Percentiles rank a stretch among this genome's conserved stretches.
phyloP scores from a whole-genome alignment of 2,329 filamentous ascomycete genomes.

The Ceratocystis papillata region DNA sequence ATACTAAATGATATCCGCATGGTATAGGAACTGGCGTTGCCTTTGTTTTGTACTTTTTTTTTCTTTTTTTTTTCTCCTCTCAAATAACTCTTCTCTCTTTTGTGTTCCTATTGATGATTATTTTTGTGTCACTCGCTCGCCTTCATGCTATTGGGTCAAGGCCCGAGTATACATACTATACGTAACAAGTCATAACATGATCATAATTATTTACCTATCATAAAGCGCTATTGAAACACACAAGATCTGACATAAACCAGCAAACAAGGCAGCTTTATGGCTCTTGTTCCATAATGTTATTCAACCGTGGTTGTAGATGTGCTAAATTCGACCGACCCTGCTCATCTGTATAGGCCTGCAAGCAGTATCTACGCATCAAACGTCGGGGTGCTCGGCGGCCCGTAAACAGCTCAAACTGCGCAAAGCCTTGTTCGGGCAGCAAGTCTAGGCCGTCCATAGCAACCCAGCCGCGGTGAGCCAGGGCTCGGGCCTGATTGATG shows the following conservation, averaged over 20 bases:
- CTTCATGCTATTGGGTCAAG: background rate
- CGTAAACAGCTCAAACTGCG: slow-evolving; percentile 72
- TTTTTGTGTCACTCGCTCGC: background rate
- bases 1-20: background rate
- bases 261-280: slow-evolving; percentile 27
- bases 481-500: slow-evolving; percentile 52
- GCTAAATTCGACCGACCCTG: slow-evolving; percentile 34
- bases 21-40: background rate
- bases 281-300: slow-evolving; percentile 35
- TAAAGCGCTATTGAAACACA: slow-evolving; percentile 2
- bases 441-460: slow-evolving; percentile 66
- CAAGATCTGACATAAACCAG: background rate
- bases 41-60: background rate
- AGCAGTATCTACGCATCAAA: slow-evolving; percentile 58
- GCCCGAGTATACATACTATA: background rate
- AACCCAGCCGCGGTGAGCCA: slow-evolving; percentile 56
- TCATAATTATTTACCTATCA: slow-evolving; percentile 4
- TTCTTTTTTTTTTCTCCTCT: background rate
- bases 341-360: slow-evolving; percentile 37
- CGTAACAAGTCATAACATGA: slow-evolving; percentile 6
- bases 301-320: slow-evolving; percentile 35
- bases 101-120: background rate
- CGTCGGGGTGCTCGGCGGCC: slow-evolving; percentile 44
- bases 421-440: slow-evolving; percentile 67
- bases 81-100: background rate